These are phyloP conservation scores for Fagus crenata DNA, from an alignment of 306 rosid genomes.

Conservation along the genomic window DNA sequence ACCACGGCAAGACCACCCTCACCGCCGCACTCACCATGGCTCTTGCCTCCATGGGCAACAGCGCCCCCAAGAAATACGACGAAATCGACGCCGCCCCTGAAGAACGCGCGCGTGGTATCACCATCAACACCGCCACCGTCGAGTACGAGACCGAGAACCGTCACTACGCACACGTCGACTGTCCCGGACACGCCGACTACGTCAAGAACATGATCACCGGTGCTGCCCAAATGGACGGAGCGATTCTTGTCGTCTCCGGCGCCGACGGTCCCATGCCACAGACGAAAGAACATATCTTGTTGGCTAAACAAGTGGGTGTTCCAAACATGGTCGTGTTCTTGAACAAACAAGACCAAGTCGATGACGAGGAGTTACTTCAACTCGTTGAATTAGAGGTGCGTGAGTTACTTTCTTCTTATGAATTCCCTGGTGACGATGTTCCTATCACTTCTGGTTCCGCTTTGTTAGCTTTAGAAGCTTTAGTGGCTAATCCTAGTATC, in stretches of 20 bases:
- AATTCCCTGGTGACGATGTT: conserved; percentile 85
- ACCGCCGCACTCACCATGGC: conserved; percentile 96
- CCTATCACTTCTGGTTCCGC: conserved; percentile 82
- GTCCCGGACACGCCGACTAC: conserved; percentile 82
- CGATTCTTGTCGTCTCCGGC: conserved; percentile 75
- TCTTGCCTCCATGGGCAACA: conserved; percentile 56
- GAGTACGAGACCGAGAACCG: conserved; percentile 90
- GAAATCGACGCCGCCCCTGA: conserved; percentile 91
- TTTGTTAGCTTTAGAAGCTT: conserved; percentile 67
- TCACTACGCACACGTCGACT: conserved; percentile 83
- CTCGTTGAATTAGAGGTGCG: conserved; percentile 84
- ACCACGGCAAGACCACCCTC: conserved; percentile 90
- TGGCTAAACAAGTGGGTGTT: conserved; percentile 85
- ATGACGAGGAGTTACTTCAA: conserved; percentile 79
- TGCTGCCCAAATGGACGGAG: conserved; percentile 87
- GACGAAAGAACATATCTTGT: conserved; percentile 75
- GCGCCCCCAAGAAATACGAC: conserved; percentile 74
- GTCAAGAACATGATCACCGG: conserved; percentile 84
- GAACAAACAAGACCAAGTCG: conserved; percentile 84
- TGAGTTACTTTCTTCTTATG: conserved; percentile 69
- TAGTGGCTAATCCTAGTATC: conserved; percentile 64
- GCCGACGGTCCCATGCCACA: conserved; percentile 89
- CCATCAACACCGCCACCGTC: conserved; percentile 90
- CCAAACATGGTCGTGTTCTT: conserved; percentile 78
- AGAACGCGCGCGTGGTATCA: conserved; percentile 86